phyloP scores from a whole-genome alignment of 495 filamentous ascomycete species.

The Aspergillus ellipticus region DNA sequence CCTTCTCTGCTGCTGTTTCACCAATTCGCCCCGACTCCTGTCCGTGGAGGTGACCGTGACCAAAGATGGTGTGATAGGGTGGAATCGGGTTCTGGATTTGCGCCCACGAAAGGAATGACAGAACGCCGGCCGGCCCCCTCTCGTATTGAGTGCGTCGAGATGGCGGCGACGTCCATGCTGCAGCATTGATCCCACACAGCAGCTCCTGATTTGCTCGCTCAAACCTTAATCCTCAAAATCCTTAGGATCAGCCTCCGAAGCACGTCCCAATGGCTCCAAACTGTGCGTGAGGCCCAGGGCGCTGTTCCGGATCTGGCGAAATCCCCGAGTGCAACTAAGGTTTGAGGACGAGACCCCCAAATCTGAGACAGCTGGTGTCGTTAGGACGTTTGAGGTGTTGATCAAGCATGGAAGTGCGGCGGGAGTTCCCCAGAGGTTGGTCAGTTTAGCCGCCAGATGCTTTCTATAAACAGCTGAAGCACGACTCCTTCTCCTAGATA shows the following conservation, averaged over 20 bases:
- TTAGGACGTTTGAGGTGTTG: neutral
- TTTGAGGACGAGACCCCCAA: slow-evolving; percentile 12
- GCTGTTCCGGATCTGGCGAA: slow-evolving; percentile 21
- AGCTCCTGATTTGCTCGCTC: slow-evolving; percentile 9
- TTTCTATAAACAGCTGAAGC: slow-evolving; percentile 1
- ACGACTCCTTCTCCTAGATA: neutral
- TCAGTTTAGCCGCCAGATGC: neutral
- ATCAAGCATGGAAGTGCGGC: neutral
- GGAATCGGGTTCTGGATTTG: neutral
- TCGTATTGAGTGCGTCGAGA: neutral
- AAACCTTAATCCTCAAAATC: slow-evolving; percentile 14
- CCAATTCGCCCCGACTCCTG: neutral
- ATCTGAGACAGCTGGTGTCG: slow-evolving; percentile 10
- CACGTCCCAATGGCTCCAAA: slow-evolving; percentile 11
- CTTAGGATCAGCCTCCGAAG: slow-evolving; percentile 7
- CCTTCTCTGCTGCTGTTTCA: neutral
- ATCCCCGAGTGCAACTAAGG: slow-evolving; percentile 17
- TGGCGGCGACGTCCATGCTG: slow-evolving; percentile 2
- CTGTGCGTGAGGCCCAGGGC: slow-evolving; percentile 5
- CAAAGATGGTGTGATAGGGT: neutral
- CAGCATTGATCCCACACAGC: slow-evolving; percentile 5
- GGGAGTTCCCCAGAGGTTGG: slow-evolving; percentile 1
- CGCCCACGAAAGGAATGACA: neutral
- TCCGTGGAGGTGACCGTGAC: neutral
- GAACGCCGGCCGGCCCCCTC: neutral